These are phyloP conservation scores for Penicillium silybi DNA, from an alignment of 495 filamentous ascomycete genomes.

Conservation along the genomic window DNA sequence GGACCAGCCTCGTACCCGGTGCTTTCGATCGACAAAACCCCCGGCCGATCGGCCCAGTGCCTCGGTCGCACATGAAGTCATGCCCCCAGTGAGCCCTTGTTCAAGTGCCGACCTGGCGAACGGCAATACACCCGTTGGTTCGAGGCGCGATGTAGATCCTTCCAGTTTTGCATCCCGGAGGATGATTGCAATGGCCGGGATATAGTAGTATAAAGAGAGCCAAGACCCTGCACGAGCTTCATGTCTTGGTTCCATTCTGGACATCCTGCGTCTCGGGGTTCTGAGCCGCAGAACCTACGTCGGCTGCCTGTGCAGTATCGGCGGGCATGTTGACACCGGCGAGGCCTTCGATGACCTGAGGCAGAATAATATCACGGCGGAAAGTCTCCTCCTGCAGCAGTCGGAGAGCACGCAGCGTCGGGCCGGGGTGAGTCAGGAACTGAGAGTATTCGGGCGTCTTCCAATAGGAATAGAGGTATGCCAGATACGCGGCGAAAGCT, in stretches of 20 bases:
- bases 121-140: background rate
- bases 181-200: background rate
- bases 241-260: conserved; percentile 25
- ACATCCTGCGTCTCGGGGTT: conserved; percentile 21
- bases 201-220: background rate
- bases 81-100: conserved; percentile 4
- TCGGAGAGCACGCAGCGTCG: conserved; percentile 77
- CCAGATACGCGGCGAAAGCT: conserved; percentile 74
- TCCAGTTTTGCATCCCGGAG: background rate
- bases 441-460: conserved; percentile 75
- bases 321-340: conserved; percentile 49
- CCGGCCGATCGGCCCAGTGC: conserved; percentile 15
- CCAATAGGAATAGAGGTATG: conserved; percentile 80
- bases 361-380: conserved; percentile 73
- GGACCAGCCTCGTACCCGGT: conserved; percentile 7
- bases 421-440: conserved; percentile 76
- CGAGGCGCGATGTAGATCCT: conserved; percentile 1
- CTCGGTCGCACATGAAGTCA: conserved; percentile 26
- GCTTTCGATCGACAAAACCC: conserved; percentile 17
- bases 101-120: conserved; percentile 2
- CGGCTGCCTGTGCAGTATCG: conserved; percentile 16
- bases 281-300: conserved; percentile 28
- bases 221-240: conserved; percentile 13
- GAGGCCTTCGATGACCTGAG: conserved; percentile 63
- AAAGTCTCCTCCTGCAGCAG: conserved; percentile 81